Percentiles rank a stretch among this genome's conserved stretches.
Conservation (phyloP, 768 basidiomycete genomes). For the Lactarius akahatsu region DNA sequence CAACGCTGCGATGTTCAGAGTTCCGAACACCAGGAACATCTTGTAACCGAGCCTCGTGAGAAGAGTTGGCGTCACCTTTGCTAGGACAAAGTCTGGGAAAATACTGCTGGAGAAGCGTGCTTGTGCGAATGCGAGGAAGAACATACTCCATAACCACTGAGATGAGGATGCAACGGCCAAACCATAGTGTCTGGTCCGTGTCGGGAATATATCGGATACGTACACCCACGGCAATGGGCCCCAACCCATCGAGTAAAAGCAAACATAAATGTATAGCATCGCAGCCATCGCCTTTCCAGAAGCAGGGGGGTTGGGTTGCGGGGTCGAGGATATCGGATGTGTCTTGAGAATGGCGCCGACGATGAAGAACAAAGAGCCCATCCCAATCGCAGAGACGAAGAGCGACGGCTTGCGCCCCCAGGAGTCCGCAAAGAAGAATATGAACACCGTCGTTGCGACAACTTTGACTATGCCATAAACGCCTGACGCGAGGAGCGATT, state of each 20-base stretch:
- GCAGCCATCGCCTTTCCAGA: constrained; percentile 78
- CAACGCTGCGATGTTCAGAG: constrained; percentile 73
- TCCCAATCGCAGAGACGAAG: constrained; percentile 71
- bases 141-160: constrained; percentile 81
- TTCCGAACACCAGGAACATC: constrained; percentile 73
- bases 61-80: constrained; percentile 68
- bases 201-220: constrained; percentile 85
- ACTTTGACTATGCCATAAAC: constrained; percentile 70
- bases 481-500: constrained; percentile 69
- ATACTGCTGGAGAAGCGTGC: background rate
- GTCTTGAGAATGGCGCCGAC: constrained; percentile 82
- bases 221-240: constrained; percentile 63
- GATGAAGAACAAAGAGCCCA: constrained; percentile 80
- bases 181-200: constrained; percentile 79
- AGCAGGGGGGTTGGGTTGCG: constrained; percentile 41
- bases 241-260: constrained; percentile 88
- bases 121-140: background rate
- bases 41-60: constrained; percentile 65
- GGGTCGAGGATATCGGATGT: constrained; percentile 52
- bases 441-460: constrained; percentile 61
- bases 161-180: constrained; percentile 70
- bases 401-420: constrained; percentile 70
- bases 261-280: constrained; percentile 83
- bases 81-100: constrained; percentile 61
- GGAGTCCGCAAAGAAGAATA: constrained; percentile 65